These are phyloP conservation scores for Chloris gayana DNA, from an alignment of 176 grass and related monocot species.

Conservation along the genomic window DNA sequence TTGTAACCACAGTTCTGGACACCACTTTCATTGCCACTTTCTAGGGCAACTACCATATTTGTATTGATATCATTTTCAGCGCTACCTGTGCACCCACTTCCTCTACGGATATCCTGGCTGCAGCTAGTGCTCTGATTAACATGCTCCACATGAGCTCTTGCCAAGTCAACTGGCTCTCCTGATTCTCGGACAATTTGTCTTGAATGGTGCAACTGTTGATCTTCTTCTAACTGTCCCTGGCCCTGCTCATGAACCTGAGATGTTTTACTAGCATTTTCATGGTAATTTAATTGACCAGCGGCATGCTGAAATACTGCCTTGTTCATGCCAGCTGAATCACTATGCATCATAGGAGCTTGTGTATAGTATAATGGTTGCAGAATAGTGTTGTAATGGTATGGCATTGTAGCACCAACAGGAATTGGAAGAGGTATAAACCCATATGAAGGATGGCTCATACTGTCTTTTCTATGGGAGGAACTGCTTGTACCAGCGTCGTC, in stretches of 20 bases:
- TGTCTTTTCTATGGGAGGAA: slow-evolving; percentile 51
- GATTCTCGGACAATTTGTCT: slow-evolving; percentile 46
- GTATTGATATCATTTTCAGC: slow-evolving; percentile 66
- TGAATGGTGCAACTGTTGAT: slow-evolving; percentile 44
- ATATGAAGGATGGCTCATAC: slow-evolving; percentile 49
- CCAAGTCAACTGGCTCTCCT: slow-evolving; percentile 39
- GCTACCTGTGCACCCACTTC: slow-evolving; percentile 49
- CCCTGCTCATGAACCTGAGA: slow-evolving; percentile 35
- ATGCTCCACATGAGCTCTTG: slow-evolving; percentile 34
- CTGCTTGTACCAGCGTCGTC: slow-evolving; percentile 53
- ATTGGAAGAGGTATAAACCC: slow-evolving; percentile 76
- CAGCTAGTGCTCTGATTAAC: slow-evolving; percentile 56
- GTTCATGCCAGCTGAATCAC: slow-evolving; percentile 46
- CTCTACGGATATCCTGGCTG: slow-evolving; percentile 64
- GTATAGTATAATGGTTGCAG: slow-evolving; percentile 70
- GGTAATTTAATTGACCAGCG: slow-evolving; percentile 44
- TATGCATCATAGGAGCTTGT: slow-evolving; percentile 49
- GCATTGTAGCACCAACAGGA: slow-evolving; percentile 62
- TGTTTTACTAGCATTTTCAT: slow-evolving; percentile 44
- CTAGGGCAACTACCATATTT: slow-evolving; percentile 45
- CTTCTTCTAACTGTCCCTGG: slow-evolving; percentile 47
- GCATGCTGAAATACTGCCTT: slow-evolving; percentile 47
- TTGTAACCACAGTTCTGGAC: slow-evolving; percentile 49
- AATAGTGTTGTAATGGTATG: slow-evolving; percentile 67
- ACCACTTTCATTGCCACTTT: slow-evolving; percentile 76